Conservation (phyloP, 306 rosid genomes). For the Cyamopsis tetragonoloba region DNA sequence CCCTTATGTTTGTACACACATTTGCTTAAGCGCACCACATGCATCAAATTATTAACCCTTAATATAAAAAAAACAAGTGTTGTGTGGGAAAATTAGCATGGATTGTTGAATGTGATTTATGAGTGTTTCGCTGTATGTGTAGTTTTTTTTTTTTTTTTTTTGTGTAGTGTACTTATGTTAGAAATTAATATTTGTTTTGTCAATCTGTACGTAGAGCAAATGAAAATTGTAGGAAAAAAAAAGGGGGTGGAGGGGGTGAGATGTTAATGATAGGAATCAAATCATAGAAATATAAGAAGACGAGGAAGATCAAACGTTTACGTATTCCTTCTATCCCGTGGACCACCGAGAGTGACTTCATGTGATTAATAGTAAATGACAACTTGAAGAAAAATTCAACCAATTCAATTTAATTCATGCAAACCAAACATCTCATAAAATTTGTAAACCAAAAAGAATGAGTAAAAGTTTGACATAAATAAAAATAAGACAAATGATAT, state of each 20-base stretch:
- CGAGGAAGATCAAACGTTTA: neutral
- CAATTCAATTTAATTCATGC: no score
- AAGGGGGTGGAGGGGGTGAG: neutral
- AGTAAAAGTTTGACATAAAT: no score
- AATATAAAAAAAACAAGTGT: no score
- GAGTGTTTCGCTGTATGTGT: neutral
- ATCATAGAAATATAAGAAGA: conserved; percentile 2
- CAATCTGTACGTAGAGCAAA: neutral
- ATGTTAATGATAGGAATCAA: neutral
- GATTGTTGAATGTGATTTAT: neutral
- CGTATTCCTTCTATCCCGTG: neutral
- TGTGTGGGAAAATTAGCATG: neutral
- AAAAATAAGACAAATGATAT: no score
- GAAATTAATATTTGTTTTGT: neutral
- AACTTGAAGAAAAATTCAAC: no score
- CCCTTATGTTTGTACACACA: neutral
- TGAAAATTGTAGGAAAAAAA: neutral
- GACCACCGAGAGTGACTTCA: neutral
- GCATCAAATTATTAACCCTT: neutral
- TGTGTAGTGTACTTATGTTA: neutral
- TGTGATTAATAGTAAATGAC: neutral
- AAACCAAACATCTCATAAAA: no score
- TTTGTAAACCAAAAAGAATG: no score
- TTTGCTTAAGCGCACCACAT: neutral
- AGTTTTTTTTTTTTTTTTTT: neutral